Conservation (phyloP, 306 rosid genomes). For the Mimosa pudica region DNA sequence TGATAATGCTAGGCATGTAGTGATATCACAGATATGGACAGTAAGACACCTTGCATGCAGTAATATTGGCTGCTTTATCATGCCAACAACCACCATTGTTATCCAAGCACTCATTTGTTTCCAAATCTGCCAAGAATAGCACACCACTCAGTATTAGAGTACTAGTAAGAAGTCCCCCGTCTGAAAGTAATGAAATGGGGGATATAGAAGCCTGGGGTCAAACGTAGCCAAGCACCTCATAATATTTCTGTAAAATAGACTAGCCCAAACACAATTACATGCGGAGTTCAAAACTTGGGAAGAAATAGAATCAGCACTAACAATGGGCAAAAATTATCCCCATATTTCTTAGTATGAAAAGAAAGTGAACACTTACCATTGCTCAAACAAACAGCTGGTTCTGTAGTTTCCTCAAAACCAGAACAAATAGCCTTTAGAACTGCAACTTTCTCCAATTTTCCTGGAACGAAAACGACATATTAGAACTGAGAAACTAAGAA, state of each 20-base stretch:
- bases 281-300: not conserved
- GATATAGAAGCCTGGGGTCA: not conserved
- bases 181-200: not conserved
- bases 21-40: constrained; percentile 4
- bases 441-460: constrained; percentile 82
- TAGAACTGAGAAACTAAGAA: constrained; percentile 45
- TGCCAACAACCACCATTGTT: constrained; percentile 89
- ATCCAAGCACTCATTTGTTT: constrained; percentile 88
- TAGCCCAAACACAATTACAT: not conserved
- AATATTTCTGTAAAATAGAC: not conserved
- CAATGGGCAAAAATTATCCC: not conserved
- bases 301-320: constrained; percentile 23
- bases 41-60: constrained; percentile 83
- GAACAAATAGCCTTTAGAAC: constrained; percentile 94
- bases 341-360: constrained; percentile 12
- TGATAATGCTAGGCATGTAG: not conserved
- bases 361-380: constrained; percentile 47
- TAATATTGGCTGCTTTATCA: constrained; percentile 68
- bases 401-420: constrained; percentile 93
- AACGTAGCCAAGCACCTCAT: not conserved
- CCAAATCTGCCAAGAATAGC: constrained; percentile 59
- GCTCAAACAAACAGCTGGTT: constrained; percentile 92
- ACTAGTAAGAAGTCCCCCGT: not conserved
- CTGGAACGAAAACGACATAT: constrained; percentile 43
- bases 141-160: constrained; percentile 4